Evolutionary conservation across 441 rosid species (phyloP).

Genomic region (Jatropha podagrica): DNA sequence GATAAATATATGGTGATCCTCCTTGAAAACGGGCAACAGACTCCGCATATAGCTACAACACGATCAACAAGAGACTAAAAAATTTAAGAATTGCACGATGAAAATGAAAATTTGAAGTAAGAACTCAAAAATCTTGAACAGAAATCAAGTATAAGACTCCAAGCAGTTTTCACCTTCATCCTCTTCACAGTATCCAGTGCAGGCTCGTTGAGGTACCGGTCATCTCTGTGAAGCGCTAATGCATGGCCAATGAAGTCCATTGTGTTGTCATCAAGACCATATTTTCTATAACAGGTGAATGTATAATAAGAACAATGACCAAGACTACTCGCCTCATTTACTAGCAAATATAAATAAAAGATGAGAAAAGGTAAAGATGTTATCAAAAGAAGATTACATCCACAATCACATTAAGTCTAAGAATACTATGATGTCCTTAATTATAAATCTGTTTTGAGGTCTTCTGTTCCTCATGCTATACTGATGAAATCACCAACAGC

Average conservation of each 20-base stretch:
- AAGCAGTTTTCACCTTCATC: slow-evolving; percentile 67
- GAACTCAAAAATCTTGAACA: background rate
- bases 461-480: background rate
- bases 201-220: slow-evolving; percentile 67
- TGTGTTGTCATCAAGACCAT: slow-evolving; percentile 89
- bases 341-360: background rate
- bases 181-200: slow-evolving; percentile 83
- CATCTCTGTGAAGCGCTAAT: slow-evolving; percentile 85
- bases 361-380: background rate
- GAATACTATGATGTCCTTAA: background rate
- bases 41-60: slow-evolving; percentile 63
- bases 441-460: background rate
- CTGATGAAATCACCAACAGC: background rate
- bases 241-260: slow-evolving; percentile 94
- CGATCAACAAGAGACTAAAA: background rate
- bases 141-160: background rate
- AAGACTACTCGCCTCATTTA: background rate
- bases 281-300: slow-evolving; percentile 54
- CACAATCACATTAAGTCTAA: background rate
- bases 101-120: background rate
- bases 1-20: slow-evolving; percentile 89
- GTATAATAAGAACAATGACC: slow-evolving; percentile 6
- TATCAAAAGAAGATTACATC: background rate
- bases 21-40: slow-evolving; percentile 87
- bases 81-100: slow-evolving; percentile 8